Evolutionary conservation across 805 yeast genomes (phyloP), one percentile per base, ranked within the genome.

Genomic region (Lipomyces yamanashiensis): DNA sequence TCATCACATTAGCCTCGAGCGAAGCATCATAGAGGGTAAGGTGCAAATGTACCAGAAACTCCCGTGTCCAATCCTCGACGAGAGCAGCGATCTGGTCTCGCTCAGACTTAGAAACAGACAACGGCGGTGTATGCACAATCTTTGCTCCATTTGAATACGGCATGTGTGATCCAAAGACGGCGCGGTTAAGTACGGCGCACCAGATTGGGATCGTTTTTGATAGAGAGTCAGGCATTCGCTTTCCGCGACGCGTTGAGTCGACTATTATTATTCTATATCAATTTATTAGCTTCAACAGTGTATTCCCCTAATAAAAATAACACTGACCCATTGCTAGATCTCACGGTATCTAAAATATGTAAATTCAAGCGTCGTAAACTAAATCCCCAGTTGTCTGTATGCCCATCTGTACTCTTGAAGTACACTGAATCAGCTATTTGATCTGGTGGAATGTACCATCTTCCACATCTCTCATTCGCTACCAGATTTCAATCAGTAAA

Each of bases 391-490:
- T 89, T 86, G 59, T 83, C 82, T 0, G 85, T 85, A 71, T 92
- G 98, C 0, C 98, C 98, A 76, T 92, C 97, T 0, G 97, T 92
- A 33, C 96, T 88, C 72, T 92, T 92, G 77, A 92, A 92, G 71
- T 92, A 91, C 17, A 87, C 83, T 0, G 87, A 79, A 3, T 82
- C 84, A 0, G 59, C 50, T 28, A 75, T 77, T 0, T 68, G 52
- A 0, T 64, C 60, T 0, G 88, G 85, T 0, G 82, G 78, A 2
- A 87, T 84, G 70, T 92, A 92, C 97, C 97, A 92, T 13, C 84
- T 72, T 0, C 97, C 97, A 74, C 97, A 91, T 57, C 97, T 76
- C 73, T 89, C 93, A 73, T 92, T 92, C 5, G 96, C 88, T 1
- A 86, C 73, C 8, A 84, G 54, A 7, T 88, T 87, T 5, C 9